Evolutionary conservation across 2,329 filamentous ascomycete species (phyloP).

Genomic region (Neocucurbitaria cava): DNA sequence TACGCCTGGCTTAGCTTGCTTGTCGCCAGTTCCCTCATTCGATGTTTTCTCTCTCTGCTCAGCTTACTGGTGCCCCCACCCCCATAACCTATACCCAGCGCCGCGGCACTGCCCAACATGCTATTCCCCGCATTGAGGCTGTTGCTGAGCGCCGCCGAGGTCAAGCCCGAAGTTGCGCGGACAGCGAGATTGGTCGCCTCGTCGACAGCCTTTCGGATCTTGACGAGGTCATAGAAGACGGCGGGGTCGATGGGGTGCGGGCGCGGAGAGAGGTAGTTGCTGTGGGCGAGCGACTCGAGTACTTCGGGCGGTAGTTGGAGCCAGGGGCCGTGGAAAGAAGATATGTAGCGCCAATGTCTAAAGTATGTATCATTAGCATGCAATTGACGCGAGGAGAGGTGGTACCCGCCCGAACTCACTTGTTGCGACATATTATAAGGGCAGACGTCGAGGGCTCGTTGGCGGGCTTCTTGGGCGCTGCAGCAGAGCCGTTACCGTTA

Average conservation of each 20-base stretch:
- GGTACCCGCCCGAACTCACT: constrained; percentile 48
- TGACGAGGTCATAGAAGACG: constrained; percentile 83
- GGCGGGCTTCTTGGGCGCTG: constrained; percentile 11
- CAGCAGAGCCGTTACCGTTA: constrained; percentile 5
- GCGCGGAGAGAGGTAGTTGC: constrained; percentile 78
- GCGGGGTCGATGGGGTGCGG: constrained; percentile 80
- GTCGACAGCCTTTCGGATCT: constrained; percentile 80
- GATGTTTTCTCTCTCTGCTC: constrained; percentile 77
- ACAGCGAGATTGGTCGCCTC: constrained; percentile 80
- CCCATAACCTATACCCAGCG: constrained; percentile 64
- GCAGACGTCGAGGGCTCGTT: constrained; percentile 31
- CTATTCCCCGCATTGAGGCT: constrained; percentile 60
- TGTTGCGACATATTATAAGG: constrained; percentile 53
- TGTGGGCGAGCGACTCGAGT: constrained; percentile 78
- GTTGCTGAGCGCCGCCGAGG: constrained; percentile 68
- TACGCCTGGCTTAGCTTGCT: constrained; percentile 80
- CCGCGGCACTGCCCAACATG: constrained; percentile 58
- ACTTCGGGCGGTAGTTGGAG: constrained; percentile 79
- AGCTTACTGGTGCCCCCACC: constrained; percentile 67
- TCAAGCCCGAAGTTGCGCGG: constrained; percentile 75
- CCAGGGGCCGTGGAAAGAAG: constrained; percentile 84
- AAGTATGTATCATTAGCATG: constrained; percentile 13
- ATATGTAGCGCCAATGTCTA: constrained; percentile 87
- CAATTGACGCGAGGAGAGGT: background rate
- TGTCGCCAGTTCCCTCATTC: constrained; percentile 81